Evolutionary conservation across 2,329 filamentous ascomycete species (phyloP), one percentile per base, ranked within the genome.

Genomic region (Colletotrichum lupini): DNA sequence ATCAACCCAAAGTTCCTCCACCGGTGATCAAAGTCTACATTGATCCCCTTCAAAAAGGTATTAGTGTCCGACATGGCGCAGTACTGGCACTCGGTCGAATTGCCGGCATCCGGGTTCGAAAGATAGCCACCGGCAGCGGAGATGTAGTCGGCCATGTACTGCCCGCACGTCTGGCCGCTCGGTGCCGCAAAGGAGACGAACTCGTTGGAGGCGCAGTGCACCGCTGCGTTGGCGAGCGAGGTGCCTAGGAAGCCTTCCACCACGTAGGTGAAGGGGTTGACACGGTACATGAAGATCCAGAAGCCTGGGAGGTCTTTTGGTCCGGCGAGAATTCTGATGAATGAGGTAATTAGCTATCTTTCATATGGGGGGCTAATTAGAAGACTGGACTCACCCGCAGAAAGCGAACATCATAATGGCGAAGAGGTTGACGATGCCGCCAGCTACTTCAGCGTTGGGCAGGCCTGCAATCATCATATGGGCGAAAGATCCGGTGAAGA

Each of bases 401-500:
- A 92, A 93, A 32, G 91, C 85, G 56, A 93, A 85, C 56, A 86
- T 87, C 76, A 93, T 84, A n/a, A 89, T 89, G 82, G 93, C 91
- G 75, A 90, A 80, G 53, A 93, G 80, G 35, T 91, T 91, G 57
- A 91, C 89, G 53, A 94, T 83, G 73, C 92, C 92, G 28, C 90
- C 90, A 28, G 88, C 91, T 1, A 88, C 88, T 78, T 93, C 91
- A 3, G 90, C 91, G 35, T 86, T 86, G 3, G 90, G 88, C 16
- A 93, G 83, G 19, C 88, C 91, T 0, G 92, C 88, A 59, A 93
- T 91, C 68, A 91, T 79, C 86, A 93, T 88, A 74, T 89, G 85
- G 1, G 90, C 87, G 79, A 94, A 94, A 0, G 92, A 93, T 5
- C 87, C 90, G 0, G 90, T 87, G 78, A 92, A 92, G 68, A 94